Percentiles rank a stretch among this genome's conserved stretches.
These are phyloP conservation scores for Lipomyces japonicus DNA, from an alignment of 805 yeast genomes.

Conservation along the genomic window DNA sequence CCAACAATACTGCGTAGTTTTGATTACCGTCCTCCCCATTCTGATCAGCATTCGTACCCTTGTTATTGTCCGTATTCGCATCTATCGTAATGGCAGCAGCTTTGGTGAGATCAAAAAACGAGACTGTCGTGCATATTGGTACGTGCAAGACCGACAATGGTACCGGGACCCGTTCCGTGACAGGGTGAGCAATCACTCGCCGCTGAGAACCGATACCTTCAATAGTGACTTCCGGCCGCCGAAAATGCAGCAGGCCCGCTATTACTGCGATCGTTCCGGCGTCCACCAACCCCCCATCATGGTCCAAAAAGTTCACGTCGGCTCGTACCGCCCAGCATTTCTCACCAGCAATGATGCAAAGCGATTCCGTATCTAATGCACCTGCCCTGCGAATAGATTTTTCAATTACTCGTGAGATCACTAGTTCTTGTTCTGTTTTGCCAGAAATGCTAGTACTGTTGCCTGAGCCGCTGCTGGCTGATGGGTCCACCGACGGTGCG, in stretches of 20 bases:
- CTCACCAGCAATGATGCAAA: constrained; percentile 86
- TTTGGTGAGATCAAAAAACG: constrained; percentile 50
- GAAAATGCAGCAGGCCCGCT: constrained; percentile 77
- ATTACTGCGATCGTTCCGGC: constrained; percentile 87
- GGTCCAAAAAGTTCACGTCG: constrained; percentile 81
- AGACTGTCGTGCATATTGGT: constrained; percentile 85
- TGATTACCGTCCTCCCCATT: constrained; percentile 4
- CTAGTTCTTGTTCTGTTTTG: constrained; percentile 73
- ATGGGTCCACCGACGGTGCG: constrained; percentile 71
- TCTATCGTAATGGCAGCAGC: constrained; percentile 1
- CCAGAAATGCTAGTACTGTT: constrained; percentile 42
- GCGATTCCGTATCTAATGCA: constrained; percentile 83
- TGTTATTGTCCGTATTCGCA: constrained; percentile 6
- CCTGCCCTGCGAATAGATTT: constrained; percentile 87
- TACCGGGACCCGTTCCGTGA: constrained; percentile 80
- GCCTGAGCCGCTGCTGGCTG: constrained; percentile 3
- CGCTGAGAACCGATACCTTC: constrained; percentile 35
- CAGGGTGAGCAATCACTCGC: constrained; percentile 53
- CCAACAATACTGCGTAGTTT: constrained; percentile 53
- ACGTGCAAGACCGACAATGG: constrained; percentile 80
- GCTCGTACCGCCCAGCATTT: constrained; percentile 91
- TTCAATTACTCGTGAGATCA: constrained; percentile 78
- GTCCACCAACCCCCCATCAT: constrained; percentile 91
- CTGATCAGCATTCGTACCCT: constrained; percentile 24
- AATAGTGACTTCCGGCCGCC: constrained; percentile 77